Evolutionary conservation across 129 eudicot species (phyloP).

Genomic region (sunflower (Helianthus annuus)): DNA sequence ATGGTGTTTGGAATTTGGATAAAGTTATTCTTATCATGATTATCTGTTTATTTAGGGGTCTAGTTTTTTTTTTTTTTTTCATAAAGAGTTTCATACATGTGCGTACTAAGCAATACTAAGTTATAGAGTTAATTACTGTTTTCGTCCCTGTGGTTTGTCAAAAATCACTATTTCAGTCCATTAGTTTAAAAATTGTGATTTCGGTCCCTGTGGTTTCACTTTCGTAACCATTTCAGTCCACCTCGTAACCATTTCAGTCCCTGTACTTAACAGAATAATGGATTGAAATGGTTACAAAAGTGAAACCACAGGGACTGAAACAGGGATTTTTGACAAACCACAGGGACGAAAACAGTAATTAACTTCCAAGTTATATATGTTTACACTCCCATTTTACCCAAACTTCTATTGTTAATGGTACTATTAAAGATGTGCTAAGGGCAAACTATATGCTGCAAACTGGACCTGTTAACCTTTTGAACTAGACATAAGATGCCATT

Average conservation of each 20-base stretch:
- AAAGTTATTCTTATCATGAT: neutral
- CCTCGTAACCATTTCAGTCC: too few relatives aligned
- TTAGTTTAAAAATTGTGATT: too few relatives aligned
- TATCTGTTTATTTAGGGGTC: neutral
- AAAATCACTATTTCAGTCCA: too few relatives aligned
- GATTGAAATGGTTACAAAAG: too few relatives aligned
- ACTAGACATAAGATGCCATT: neutral
- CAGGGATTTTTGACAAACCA: too few relatives aligned
- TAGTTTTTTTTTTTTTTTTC: neutral
- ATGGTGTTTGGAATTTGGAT: neutral
- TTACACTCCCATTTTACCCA: conserved; percentile 1
- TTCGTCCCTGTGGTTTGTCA: too few relatives aligned
- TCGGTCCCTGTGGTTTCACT: too few relatives aligned
- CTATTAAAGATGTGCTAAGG: neutral
- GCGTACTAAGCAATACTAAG: neutral
- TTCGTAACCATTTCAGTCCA: too few relatives aligned
- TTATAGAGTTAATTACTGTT: neutral
- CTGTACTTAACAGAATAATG: too few relatives aligned
- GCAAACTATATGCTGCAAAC: neutral
- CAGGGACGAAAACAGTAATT: too few relatives aligned
- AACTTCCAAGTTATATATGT: neutral
- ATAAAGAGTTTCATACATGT: neutral
- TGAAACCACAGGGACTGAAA: too few relatives aligned
- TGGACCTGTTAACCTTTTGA: neutral
- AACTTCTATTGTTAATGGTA: neutral